Base-by-base conservation (phyloP, 805 yeast species). In the Candida koratica region DNA sequence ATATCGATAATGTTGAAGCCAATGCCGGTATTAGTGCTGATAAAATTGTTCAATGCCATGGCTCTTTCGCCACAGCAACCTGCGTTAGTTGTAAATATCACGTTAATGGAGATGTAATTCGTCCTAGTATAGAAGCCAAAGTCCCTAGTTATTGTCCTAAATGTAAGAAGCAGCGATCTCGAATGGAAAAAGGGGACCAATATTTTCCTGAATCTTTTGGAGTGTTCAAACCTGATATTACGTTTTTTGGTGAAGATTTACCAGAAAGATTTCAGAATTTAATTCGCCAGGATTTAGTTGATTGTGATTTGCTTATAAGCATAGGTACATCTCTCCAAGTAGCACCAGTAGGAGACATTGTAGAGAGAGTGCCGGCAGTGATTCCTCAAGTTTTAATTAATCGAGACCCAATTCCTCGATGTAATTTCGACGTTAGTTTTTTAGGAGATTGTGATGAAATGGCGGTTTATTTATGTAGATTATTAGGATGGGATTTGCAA, bases 211-310 rank as follows among this genome's bases (percentile, higher is more conserved):
- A 57, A 36, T 53, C 56, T 31, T 55, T 46, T 37, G 61, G 64
- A 10, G 89, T 66, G 71, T 84, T 64, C 86, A 88, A 88, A 52
- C 95, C 95, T 1, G 95, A 87, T 54, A 88, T 93, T 43, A 95
- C 90, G 29, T 75, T 81, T 18, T 86, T 88, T 32, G 95, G 95
- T 0, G 75, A 77, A 35, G 75, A 84, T 4, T 73, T 87, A 4
- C 81, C 81, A 12, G 46, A 36, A 11, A 41, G 51, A 16, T 67
- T 56, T 43, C 68, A 67, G 43, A 53, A 52, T 32, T 42, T 42
- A 25, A 55, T 65, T 24, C 41, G 41, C 11, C 43, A 68, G 2
- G 96, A 88, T 56, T 56, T 84, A 40, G 58, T 69, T 8, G 71
- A 71, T 25, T 88, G 94, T 12, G 96, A 88, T 53, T 81, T 90